A percentile compares a stretch with the other conserved stretches of the same genome.
Conservation (phyloP, 148 eudicot species). For the Vaccinium darrowii region DNA sequence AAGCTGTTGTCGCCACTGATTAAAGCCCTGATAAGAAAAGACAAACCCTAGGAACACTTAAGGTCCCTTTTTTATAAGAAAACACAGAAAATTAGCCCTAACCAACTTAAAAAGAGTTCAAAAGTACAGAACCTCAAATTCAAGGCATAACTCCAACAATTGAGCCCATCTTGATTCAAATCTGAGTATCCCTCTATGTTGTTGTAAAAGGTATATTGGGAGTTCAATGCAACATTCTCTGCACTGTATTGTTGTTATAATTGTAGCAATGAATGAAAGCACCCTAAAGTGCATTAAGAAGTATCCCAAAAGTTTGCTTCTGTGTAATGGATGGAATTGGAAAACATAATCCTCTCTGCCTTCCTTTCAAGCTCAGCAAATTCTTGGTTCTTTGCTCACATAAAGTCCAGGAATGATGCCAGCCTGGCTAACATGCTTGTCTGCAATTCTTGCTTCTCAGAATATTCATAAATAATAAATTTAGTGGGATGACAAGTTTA, state of each 20-base stretch:
- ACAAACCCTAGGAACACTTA: too few relatives aligned
- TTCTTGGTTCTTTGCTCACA: background rate
- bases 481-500: background rate
- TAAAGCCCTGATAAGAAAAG: too few relatives aligned
- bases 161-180: background rate
- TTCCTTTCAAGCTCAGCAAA: background rate
- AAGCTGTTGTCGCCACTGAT: too few relatives aligned
- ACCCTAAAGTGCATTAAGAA: background rate
- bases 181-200: background rate
- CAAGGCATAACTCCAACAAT: too few relatives aligned
- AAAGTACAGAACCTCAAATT: too few relatives aligned
- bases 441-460: background rate
- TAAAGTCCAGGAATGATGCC: background rate
- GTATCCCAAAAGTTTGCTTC: background rate
- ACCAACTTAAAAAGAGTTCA: too few relatives aligned
- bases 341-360: background rate
- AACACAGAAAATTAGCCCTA: too few relatives aligned
- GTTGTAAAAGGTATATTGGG: background rate
- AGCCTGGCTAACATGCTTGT: conserved; percentile 5
- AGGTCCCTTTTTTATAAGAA: too few relatives aligned
- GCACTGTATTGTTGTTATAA: background rate
- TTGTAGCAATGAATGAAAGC: background rate
- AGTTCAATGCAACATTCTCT: background rate
- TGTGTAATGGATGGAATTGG: background rate
- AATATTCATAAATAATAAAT: background rate